Base-by-base conservation (phyloP, 1,284 basidiomycete species). In the Ganoderma boninense region DNA sequence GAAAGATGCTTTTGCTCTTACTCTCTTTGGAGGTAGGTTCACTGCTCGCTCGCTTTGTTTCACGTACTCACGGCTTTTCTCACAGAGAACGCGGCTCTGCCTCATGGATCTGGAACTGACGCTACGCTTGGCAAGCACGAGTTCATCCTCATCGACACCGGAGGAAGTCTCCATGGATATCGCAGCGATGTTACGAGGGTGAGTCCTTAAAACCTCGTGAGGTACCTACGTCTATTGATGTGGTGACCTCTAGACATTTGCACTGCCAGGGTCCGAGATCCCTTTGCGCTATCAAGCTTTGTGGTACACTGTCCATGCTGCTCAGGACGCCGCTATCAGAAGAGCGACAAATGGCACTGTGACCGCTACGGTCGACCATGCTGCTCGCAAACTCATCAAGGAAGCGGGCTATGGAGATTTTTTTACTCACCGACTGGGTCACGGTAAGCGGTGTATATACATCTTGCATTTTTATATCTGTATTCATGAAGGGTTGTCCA, bases 401-500 rank as follows among this genome's bases (percentile, higher is more conserved):
- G 69, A 71, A 1, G 78, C 79, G 4, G 89, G 88, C 1, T 87
- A 89, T 64, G 89, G 83, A 1, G 68, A 82, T 60, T 91, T 92
- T 77, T 95, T 97, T 77, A 95, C 94, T 1, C 95, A 96, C 81
- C 84, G 95, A 59, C 82, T 96, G 0, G 94, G 93, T 10, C 92
- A 95, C 75, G 92, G 91, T 92, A 66, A 67, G 85, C 7, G n/a
- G 20, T 77, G 11, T 14, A 6, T 14, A 5, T 35, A 42, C 40
- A 14, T 38, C 13, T 20, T n/a, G 1, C 42, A 43, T 20, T 10
- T 54, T 61, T 26, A n/a, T 8, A 18, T 38, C 10, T 38, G 38
- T 38, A 14, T 35, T 49, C 13, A 40, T n/a, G 13, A 7, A n/a
- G 29, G 64, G 16, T 57, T 44, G 29, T 38, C 10, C 23, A 91